These are phyloP conservation scores for Candida verbasci DNA, from an alignment of 805 yeast genomes.

Conservation along the genomic window DNA sequence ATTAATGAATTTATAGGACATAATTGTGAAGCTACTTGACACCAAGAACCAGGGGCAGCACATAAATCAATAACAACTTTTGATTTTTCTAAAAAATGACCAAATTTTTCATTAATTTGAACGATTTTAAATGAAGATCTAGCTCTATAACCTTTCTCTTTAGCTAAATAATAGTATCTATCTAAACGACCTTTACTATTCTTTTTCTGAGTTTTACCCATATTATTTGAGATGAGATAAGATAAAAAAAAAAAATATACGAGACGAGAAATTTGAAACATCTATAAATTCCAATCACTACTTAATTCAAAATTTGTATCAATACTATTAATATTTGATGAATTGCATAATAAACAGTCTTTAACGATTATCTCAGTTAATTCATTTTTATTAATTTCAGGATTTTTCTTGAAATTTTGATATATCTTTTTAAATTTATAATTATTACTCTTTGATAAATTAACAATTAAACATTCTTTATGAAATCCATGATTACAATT, in stretches of 20 bases:
- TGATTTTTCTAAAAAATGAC: slow-evolving; percentile 89
- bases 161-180: slow-evolving; percentile 92
- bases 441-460: slow-evolving; percentile 55
- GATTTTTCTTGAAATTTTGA: slow-evolving; percentile 46
- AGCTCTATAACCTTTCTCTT: slow-evolving; percentile 97
- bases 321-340: slow-evolving; percentile 60
- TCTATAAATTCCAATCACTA: slow-evolving; percentile 4
- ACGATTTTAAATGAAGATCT: slow-evolving; percentile 96
- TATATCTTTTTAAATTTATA: slow-evolving; percentile 61
- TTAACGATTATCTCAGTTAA: slow-evolving; percentile 57
- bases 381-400: slow-evolving; percentile 38
- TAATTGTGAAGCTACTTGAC: slow-evolving; percentile 93
- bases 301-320: slow-evolving; percentile 49
- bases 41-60: slow-evolving; percentile 99
- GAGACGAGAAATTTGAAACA: slow-evolving; percentile 15
- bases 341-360: slow-evolving; percentile 77
- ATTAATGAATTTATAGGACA: slow-evolving; percentile 92
- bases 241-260: not conserved
- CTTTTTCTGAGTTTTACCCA: slow-evolving; percentile 94
- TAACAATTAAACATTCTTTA: slow-evolving; percentile 74
- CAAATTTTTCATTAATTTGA: slow-evolving; percentile 94
- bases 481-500: slow-evolving; percentile 85
- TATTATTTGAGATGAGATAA: slow-evolving; percentile 21
- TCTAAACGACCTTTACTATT: slow-evolving; percentile 98
- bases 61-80: slow-evolving; percentile 96